These are phyloP conservation scores for Aspergillus panamensis DNA, from an alignment of 495 filamentous ascomycete genomes.

Conservation along the genomic window DNA sequence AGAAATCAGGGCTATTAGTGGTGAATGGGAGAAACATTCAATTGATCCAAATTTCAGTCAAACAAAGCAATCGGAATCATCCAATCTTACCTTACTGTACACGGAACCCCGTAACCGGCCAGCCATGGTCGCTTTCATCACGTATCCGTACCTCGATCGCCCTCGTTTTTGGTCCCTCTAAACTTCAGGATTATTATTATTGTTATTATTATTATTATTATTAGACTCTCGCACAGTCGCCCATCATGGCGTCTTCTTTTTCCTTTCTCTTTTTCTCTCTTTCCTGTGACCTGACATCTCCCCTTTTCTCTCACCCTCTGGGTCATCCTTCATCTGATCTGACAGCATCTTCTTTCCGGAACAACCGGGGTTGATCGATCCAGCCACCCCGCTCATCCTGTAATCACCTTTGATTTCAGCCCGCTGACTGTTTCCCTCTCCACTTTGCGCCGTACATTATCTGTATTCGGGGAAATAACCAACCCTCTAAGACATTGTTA, in stretches of 20 bases:
- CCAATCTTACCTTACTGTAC: not conserved
- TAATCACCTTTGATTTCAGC: not conserved
- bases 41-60: not conserved
- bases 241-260: not conserved
- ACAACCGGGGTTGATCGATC: slow-evolving; percentile 7
- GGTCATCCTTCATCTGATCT: not conserved
- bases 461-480: not conserved
- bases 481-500: too few species aligned
- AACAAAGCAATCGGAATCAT: not conserved
- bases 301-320: not conserved
- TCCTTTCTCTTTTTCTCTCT: not conserved
- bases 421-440: not conserved
- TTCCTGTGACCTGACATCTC: not conserved
- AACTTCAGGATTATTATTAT: not conserved
- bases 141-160: slow-evolving; percentile 3
- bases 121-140: slow-evolving; percentile 11
- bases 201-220: not conserved
- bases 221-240: not conserved
- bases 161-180: not conserved
- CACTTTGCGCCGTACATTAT: not conserved
- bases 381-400: slow-evolving; percentile 1
- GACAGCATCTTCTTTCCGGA: not conserved
- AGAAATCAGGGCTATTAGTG: too few species aligned
- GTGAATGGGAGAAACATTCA: not conserved
- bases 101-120: not conserved